A percentile compares a stretch with the other conserved stretches of the same genome.
Conservation (phyloP, 2,329 filamentous ascomycete species). For the Bipolaris cookei region DNA sequence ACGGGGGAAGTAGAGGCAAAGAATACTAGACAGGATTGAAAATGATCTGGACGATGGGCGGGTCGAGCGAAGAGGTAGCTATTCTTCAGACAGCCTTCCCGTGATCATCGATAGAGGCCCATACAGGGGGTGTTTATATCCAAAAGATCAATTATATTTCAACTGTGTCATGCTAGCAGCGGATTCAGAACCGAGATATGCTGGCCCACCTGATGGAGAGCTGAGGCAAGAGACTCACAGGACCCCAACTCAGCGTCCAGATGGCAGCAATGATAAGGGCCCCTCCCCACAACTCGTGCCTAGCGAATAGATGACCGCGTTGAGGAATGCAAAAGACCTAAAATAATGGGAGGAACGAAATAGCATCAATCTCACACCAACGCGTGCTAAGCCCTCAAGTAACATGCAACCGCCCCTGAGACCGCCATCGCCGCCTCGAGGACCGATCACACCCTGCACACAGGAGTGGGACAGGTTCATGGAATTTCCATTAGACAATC, state of each 20-base stretch:
- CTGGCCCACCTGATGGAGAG: background rate
- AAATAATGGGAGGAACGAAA: conserved; percentile 2
- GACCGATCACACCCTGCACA: conserved; percentile 10
- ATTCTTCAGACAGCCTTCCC: conserved; percentile 13
- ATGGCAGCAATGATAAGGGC: background rate
- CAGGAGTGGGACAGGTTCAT: conserved; percentile 13
- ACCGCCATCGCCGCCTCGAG: background rate
- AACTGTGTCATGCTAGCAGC: conserved; percentile 30
- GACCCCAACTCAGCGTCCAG: background rate
- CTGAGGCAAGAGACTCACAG: conserved; percentile 14
- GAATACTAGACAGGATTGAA: conserved; percentile 2
- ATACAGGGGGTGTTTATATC: conserved; percentile 19
- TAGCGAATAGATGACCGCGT: conserved; percentile 3
- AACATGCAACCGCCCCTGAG: background rate
- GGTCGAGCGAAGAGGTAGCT: background rate
- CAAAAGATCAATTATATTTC: conserved; percentile 22
- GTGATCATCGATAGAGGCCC: conserved; percentile 24
- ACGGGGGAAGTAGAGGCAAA: conserved; percentile 1
- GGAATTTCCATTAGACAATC: conserved; percentile 10
- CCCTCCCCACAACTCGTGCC: conserved; percentile 4
- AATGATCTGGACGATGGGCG: conserved; percentile 12
- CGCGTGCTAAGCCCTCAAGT: background rate
- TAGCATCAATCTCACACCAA: background rate
- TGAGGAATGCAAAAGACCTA: background rate
- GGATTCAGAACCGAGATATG: conserved; percentile 8